These are phyloP conservation scores for Straminergon stramineum DNA, from an alignment of 225 moss, liverwort and hornwort species.

Conservation along the genomic window DNA sequence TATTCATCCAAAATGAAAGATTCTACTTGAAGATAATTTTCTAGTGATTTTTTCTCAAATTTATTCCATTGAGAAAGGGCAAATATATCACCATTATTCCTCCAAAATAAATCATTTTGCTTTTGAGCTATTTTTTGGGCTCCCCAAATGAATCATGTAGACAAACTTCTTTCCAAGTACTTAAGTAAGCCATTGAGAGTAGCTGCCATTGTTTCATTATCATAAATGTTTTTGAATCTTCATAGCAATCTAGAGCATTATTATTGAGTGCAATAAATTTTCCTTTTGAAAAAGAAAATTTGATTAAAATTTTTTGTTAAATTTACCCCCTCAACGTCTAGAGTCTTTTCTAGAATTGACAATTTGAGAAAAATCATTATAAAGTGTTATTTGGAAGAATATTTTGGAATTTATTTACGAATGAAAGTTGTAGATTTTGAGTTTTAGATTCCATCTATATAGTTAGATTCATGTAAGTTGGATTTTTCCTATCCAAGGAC, in stretches of 20 bases:
- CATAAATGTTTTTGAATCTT: background rate
- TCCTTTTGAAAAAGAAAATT: background rate
- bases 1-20: background rate
- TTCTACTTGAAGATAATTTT: background rate
- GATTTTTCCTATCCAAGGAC: too few relatives aligned
- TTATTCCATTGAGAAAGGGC: background rate
- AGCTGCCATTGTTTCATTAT: background rate
- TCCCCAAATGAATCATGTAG: background rate
- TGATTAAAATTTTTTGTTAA: too few relatives aligned
- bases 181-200: background rate
- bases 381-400: too few relatives aligned
- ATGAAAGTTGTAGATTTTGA: too few relatives aligned
- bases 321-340: too few relatives aligned
- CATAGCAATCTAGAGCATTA: background rate
- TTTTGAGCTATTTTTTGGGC: background rate
- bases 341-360: too few relatives aligned
- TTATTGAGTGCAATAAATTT: accelerated
- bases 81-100: background rate
- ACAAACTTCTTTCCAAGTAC: too few relatives aligned
- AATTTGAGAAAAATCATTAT: too few relatives aligned
- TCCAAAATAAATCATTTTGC: background rate
- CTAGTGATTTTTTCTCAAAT: background rate
- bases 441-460: too few relatives aligned
- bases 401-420: too few relatives aligned
- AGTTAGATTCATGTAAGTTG: too few relatives aligned